Evolutionary conservation across 2,329 filamentous ascomycete species (phyloP).

Genomic region (Diaporthe sp.): DNA sequence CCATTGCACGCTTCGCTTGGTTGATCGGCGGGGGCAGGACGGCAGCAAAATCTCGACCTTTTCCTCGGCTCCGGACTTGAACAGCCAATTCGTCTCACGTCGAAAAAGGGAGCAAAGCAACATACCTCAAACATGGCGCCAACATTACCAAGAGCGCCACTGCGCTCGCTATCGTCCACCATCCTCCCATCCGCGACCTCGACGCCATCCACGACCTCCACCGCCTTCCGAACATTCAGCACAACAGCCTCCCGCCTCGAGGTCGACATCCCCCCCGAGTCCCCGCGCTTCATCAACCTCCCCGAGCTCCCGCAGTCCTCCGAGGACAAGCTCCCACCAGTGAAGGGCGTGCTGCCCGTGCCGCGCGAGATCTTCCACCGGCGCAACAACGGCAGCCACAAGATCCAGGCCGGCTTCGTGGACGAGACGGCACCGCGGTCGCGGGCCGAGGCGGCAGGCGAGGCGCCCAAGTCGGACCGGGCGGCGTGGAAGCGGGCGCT

Average conservation of each 20-base stretch:
- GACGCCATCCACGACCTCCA: not conserved
- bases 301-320: slow-evolving; percentile 82
- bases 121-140: slow-evolving; percentile 45
- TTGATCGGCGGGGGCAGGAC: slow-evolving; percentile 34
- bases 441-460: slow-evolving; percentile 52
- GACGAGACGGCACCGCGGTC: slow-evolving; percentile 70
- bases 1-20: slow-evolving; percentile 24
- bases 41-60: not conserved
- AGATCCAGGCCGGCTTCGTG: slow-evolving; percentile 74
- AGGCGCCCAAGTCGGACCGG: slow-evolving; percentile 53
- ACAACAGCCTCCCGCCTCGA: slow-evolving; percentile 49
- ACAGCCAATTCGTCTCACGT: not conserved
- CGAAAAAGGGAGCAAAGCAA: not conserved
- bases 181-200: slow-evolving; percentile 29
- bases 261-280: slow-evolving; percentile 81
- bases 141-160: slow-evolving; percentile 45
- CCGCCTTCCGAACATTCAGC: slow-evolving; percentile 44
- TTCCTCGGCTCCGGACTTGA: not conserved
- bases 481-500: slow-evolving; percentile 79
- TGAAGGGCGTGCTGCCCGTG: slow-evolving; percentile 86
- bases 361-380: slow-evolving; percentile 84
- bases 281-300: slow-evolving; percentile 87
- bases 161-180: slow-evolving; percentile 43
- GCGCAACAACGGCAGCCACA: slow-evolving; percentile 67
- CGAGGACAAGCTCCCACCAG: slow-evolving; percentile 57